Conservation (phyloP, 2,329 filamentous ascomycete genomes). For the Colletotrichum lini region DNA sequence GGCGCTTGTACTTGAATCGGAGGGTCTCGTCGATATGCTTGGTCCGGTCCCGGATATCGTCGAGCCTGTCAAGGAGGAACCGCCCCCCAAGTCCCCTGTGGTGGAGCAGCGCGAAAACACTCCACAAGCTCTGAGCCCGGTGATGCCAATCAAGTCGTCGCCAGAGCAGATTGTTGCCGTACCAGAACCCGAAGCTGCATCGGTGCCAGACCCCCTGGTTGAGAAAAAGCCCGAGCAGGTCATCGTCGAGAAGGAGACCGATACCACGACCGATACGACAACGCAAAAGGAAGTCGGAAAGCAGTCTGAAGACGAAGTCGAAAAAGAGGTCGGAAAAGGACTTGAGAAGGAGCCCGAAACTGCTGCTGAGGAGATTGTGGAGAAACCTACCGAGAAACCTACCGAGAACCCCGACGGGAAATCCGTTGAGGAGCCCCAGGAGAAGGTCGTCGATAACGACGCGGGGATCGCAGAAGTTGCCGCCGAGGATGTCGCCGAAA, state of each 20-base stretch:
- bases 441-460: neutral
- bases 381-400: neutral
- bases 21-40: conserved; percentile 60
- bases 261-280: neutral
- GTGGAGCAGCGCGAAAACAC: conserved; percentile 33
- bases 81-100: conserved; percentile 20
- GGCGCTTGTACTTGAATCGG: conserved; percentile 61
- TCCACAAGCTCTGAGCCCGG: conserved; percentile 20
- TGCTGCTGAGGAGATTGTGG: neutral
- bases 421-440: neutral
- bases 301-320: neutral
- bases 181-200: neutral
- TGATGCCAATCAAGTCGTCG: conserved; percentile 22
- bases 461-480: too few species aligned
- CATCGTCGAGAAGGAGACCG: neutral
- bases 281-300: neutral
- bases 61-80: conserved; percentile 37
- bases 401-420: conserved; percentile 4
- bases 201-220: neutral
- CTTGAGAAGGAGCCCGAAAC: neutral
- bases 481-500: conserved; percentile 12
- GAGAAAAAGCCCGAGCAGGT: conserved; percentile 27
- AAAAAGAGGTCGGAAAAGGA: conserved; percentile 2
- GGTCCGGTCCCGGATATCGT: conserved; percentile 55
- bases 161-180: conserved; percentile 1